A percentile compares a stretch with the other conserved stretches of the same genome.
Evolutionary conservation across 345 rosid species (phyloP).

Genomic region (Arabis alpina): DNA sequence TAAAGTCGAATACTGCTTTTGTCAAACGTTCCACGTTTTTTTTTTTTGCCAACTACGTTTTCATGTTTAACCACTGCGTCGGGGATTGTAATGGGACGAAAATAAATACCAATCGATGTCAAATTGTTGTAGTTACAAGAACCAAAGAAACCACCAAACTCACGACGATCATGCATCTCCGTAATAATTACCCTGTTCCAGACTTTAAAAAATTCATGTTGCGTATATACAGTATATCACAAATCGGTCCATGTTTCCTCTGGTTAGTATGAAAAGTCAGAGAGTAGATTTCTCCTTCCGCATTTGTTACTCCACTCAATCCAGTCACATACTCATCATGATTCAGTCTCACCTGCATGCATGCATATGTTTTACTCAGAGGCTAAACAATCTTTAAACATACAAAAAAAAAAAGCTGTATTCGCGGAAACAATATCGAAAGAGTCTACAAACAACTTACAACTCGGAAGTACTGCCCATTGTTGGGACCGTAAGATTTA

Average conservation of each 20-base stretch:
- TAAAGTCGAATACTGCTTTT: too few species aligned
- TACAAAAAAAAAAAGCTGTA: too few species aligned
- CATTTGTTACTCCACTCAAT: neutral
- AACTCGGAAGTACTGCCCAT: neutral
- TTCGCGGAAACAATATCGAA: too few species aligned
- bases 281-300: neutral
- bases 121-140: too few species aligned
- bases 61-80: too few species aligned
- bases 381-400: too few species aligned
- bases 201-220: too few species aligned
- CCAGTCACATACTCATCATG: slow-evolving; percentile 20
- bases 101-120: too few species aligned
- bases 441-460: neutral
- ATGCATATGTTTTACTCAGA: too few species aligned
- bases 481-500: neutral
- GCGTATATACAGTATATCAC: too few species aligned
- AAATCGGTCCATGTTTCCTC: slow-evolving; percentile 3
- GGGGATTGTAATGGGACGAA: neutral
- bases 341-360: neutral
- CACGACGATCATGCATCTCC: neutral
- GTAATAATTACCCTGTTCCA: neutral
- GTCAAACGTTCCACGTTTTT: too few species aligned
- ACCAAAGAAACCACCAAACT: slow-evolving; percentile 36
- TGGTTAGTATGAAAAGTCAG: slow-evolving; percentile 10
- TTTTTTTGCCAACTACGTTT: too few species aligned